Base-by-base conservation (phyloP, 2,329 filamentous ascomycete genomes). In the Coniochaeta ligniaria region DNA sequence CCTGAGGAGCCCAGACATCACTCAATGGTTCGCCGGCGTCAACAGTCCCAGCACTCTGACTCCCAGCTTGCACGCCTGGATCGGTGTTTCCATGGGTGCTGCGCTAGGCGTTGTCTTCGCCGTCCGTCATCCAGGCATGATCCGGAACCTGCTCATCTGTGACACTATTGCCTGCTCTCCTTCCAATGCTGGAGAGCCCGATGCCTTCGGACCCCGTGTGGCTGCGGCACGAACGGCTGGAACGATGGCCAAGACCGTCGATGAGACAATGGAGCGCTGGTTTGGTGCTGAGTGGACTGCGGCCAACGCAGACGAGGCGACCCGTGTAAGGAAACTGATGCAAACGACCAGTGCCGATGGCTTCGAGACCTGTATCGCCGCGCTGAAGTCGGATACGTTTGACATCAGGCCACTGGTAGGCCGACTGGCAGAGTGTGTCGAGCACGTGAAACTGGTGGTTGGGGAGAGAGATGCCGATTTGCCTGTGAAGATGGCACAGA, bases 31-130 rank as follows among this genome's bases (percentile, higher is more conserved):
- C 47, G 11, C 31, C 54, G 54, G 54, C 28, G 35, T 56, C 31
- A 38, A 38, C 31, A 56, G 31, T 26, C 31, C 31, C 54, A 20
- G 33, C 4, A 12, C 7, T 2, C 12, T 31, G 35, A 57, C 54
- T 20, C 56, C 35, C 12, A n/a, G 22, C 56, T 58, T 76, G 1
- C 66, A 74, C 59, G 71, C 72, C 6, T 79, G 76, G 76, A 68
- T 80, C 17, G 77, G 77, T 2, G 75, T 78, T 6, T 79, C 76
- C 16, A 76, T 80, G 70, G 78, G 78, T 24, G 76, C 74, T 1
- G 71, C 76, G 0, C 74, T 70, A 0, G 74, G 74, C 20, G 66
- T 78, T 31, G 71, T 72, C 54, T 80, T 78, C 62, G 69, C 70
- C 2, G 68, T 71, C 1, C 72, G 69, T 60, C 74, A 75, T 60